Percentiles rank a stretch among this genome's conserved stretches.
These are phyloP conservation scores for Capsicum baccatum DNA, from an alignment of 257 asterid genomes.

Conservation along the genomic window DNA sequence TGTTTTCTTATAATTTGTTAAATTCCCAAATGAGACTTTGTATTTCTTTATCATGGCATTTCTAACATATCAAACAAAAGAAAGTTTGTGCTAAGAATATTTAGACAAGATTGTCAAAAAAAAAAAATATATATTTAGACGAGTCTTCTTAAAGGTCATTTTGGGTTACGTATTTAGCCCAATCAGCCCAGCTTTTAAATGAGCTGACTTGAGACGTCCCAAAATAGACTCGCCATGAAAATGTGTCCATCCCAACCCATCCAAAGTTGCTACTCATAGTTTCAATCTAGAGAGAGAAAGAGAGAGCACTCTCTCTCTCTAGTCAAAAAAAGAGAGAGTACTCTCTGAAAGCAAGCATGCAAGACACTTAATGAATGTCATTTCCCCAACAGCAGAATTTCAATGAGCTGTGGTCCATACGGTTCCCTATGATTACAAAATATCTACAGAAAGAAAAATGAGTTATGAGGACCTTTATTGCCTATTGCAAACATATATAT, in stretches of 20 bases:
- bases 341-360: neutral
- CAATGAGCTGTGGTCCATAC: neutral
- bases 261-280: neutral
- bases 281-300: neutral
- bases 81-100: neutral
- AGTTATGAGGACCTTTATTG: neutral
- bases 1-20: neutral
- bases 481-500: neutral
- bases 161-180: neutral
- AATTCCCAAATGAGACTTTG: neutral
- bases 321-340: neutral
- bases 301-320: neutral
- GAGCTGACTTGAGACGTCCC: neutral
- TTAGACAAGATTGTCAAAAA: neutral
- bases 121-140: no score
- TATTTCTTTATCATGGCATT: constrained; percentile 17
- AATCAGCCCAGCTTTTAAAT: neutral
- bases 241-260: neutral
- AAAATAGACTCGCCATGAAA: neutral
- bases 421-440: neutral
- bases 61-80: constrained; percentile 1
- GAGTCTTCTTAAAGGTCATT: neutral
- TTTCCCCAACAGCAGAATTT: neutral
- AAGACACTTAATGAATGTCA: neutral
- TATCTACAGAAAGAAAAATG: neutral